Evolutionary conservation across 768 basidiomycete species (phyloP), one percentile per base, ranked within the genome.

Genomic region (Leccinellum albellum): DNA sequence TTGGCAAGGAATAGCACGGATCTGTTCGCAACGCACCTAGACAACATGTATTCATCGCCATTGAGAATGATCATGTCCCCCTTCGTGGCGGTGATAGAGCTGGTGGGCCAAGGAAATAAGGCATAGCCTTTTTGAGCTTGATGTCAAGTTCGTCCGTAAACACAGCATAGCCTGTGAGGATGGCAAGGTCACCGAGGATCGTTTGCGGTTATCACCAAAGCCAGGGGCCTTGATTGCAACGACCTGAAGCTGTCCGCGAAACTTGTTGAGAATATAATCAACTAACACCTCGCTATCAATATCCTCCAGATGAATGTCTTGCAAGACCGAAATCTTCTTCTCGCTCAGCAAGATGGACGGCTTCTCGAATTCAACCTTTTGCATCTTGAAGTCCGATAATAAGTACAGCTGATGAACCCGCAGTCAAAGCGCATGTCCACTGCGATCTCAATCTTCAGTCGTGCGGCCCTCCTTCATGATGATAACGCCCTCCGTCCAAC

Each of bases 401-500:
- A 98, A 97, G 84, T 98, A 98, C 1, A 93, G 1, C 91, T 94
- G 76, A 98, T 96, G 82, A 85, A 99, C 20, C 96, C 96, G 52
- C 96, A 90, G 83, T 99, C 96, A 78, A 99, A 98, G 68, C 94
- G 87, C 96, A 99, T 99, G 74, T 96, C 96, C 77, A 98, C 96
- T 21, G 96, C 98, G 69, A 99, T 94, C 73, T 99, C 96, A 70
- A 98, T 98, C 76, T 66, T 98, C 94, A 62, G 95, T 97, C 6
- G 96, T 98, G 65, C 89, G 87, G 42, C 96, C 96, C 74, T 99
- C 96, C 80, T 98, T 99, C 73, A 99, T 94, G 51, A 96, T 98
- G 79, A 99, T 98, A 69, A 98, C 96, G 72, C 96, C 96, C 76
- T 99, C 96, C 79, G 96, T 97, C 70, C 96, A 58, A 98, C 96